Conservation (phyloP, 176 grass and related monocot genomes). For the Hordeum marinum region DNA sequence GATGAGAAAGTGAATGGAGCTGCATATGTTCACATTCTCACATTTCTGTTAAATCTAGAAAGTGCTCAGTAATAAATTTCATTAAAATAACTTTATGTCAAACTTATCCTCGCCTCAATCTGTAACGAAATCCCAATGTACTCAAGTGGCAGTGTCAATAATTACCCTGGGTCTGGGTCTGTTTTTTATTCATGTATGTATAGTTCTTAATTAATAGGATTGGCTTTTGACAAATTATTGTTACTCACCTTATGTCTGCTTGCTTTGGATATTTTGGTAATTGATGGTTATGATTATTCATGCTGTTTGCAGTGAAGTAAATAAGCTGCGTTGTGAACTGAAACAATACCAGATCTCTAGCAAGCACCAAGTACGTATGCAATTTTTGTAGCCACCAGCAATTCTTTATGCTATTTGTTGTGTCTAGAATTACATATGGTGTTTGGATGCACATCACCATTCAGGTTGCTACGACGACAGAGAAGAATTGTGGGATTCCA, state of each 20-base stretch:
- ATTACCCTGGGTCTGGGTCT: not conserved
- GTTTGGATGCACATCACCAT: slow-evolving; percentile 21
- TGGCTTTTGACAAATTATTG: not conserved
- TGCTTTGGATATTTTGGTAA: slow-evolving; percentile 18
- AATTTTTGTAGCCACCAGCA: not conserved
- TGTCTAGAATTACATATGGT: not conserved
- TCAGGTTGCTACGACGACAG: slow-evolving; percentile 27
- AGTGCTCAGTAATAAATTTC: not conserved
- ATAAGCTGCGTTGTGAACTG: slow-evolving; percentile 52
- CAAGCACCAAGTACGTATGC: slow-evolving; percentile 25
- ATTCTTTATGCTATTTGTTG: not conserved
- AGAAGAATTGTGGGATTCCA: slow-evolving; percentile 1
- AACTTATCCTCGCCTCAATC: not conserved
- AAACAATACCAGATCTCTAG: slow-evolving; percentile 39
- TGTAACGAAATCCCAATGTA: not conserved
- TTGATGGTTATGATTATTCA: not conserved
- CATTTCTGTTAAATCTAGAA: not conserved
- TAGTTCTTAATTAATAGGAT: not conserved
- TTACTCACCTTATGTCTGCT: not conserved
- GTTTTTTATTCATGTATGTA: not conserved
- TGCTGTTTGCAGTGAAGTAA: slow-evolving; percentile 47
- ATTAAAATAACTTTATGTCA: not conserved
- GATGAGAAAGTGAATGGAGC: slow-evolving; percentile 4
- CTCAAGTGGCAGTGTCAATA: not conserved
- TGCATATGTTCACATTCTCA: not conserved